Percentiles rank a stretch among this genome's conserved stretches.
Evolutionary conservation across 106 monocot genomes (phyloP).

Genomic region (Xerophyta viscosa): DNA sequence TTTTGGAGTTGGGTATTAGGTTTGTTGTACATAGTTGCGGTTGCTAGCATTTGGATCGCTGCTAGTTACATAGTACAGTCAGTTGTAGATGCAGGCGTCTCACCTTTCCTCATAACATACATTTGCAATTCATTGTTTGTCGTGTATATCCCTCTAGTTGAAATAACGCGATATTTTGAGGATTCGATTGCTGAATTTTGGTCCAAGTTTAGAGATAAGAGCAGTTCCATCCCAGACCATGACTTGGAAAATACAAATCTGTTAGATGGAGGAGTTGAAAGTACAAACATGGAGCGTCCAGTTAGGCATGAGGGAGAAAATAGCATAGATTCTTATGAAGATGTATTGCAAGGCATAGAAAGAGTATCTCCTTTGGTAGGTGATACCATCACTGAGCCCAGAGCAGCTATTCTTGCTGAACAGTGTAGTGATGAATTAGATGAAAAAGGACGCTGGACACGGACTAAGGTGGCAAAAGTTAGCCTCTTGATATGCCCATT

Average conservation of each 20-base stretch:
- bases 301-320: constrained; percentile 3
- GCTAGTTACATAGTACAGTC: constrained; percentile 93
- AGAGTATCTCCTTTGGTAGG: constrained; percentile 5
- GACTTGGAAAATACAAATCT: constrained; percentile 49
- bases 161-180: constrained; percentile 51
- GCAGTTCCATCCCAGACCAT: constrained; percentile 1
- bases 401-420: background rate
- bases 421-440: constrained; percentile 21
- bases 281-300: background rate
- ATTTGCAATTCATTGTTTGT: constrained; percentile 90
- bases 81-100: constrained; percentile 81
- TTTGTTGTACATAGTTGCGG: constrained; percentile 64
- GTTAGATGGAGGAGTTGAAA: constrained; percentile 21
- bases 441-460: constrained; percentile 59
- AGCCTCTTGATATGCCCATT: constrained; percentile 89
- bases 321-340: background rate
- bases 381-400: background rate
- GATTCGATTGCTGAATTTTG: constrained; percentile 30
- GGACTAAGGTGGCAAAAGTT: constrained; percentile 57
- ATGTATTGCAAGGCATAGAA: constrained; percentile 1
- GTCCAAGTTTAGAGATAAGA: constrained; percentile 12
- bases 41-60: constrained; percentile 87
- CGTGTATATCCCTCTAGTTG: constrained; percentile 77
- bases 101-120: constrained; percentile 87
- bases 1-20: constrained; percentile 72